Conservation (phyloP, 352 stramenopile species). For the Pythium phragmitis region DNA sequence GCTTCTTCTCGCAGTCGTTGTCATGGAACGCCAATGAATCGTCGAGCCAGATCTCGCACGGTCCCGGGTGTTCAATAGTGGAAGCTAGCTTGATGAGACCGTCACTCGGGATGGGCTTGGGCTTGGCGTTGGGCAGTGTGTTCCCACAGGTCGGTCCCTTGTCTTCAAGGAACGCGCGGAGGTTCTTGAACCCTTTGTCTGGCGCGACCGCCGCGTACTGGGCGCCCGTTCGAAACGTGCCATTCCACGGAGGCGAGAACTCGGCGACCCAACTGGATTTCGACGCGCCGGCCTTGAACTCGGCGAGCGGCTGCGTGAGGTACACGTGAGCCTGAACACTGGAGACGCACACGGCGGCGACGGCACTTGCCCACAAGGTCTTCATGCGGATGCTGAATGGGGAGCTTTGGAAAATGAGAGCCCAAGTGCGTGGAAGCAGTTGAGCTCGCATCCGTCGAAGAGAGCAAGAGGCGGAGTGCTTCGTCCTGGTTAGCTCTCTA, state of each 20-base stretch:
- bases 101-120: constrained; percentile 23
- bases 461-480: background rate
- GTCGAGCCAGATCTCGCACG: constrained; percentile 24
- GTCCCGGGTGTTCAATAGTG: constrained; percentile 17
- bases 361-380: constrained; percentile 1
- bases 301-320: constrained; percentile 20
- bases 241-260: constrained; percentile 18
- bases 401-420: background rate
- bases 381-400: constrained; percentile 1
- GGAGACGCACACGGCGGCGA: background rate
- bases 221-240: constrained; percentile 19
- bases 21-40: constrained; percentile 21
- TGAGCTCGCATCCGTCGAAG: background rate
- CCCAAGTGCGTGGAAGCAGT: background rate
- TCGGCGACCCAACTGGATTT: constrained; percentile 22
- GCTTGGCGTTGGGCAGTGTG: constrained; percentile 18
- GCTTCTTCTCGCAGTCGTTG: constrained; percentile 24
- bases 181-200: constrained; percentile 11
- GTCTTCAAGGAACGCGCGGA: constrained; percentile 29
- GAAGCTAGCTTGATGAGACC: constrained; percentile 16
- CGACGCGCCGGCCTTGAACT: constrained; percentile 15
- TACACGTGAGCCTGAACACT: constrained; percentile 7
- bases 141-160: constrained; percentile 24
- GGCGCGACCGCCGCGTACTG: constrained; percentile 16
- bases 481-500: background rate